Percentiles rank a stretch among this genome's conserved stretches.
Evolutionary conservation across 495 filamentous ascomycete genomes (phyloP).

Genomic region (Penicilliopsis zonata): DNA sequence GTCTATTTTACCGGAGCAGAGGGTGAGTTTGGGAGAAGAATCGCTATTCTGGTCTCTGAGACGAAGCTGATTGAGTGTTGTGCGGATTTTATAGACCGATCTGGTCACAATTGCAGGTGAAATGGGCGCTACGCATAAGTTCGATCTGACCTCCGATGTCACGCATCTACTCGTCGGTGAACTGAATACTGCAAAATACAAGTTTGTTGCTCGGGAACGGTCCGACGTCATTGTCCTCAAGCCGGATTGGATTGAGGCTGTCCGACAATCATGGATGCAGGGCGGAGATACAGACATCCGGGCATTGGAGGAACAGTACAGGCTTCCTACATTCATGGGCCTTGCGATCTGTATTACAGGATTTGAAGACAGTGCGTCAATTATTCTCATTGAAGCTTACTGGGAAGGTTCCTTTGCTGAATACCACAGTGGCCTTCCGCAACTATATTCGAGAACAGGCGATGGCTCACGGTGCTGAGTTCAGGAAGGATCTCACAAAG

Average conservation of each 20-base stretch:
- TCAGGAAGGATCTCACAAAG: conserved; percentile 76
- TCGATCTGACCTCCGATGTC: conserved; percentile 90
- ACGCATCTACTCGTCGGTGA: conserved; percentile 90
- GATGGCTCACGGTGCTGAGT: conserved; percentile 59
- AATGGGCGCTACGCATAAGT: conserved; percentile 77
- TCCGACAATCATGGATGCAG: conserved; percentile 69
- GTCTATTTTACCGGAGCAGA: conserved; percentile 65
- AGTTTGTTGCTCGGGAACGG: conserved; percentile 82
- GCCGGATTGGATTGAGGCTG: conserved; percentile 72
- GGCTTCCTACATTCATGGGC: conserved; percentile 45
- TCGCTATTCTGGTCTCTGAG: background rate
- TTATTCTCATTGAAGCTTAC: background rate
- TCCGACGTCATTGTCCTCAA: conserved; percentile 72
- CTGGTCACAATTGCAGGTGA: conserved; percentile 56
- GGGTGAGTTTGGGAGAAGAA: conserved; percentile 42
- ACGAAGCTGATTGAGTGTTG: conserved; percentile 5
- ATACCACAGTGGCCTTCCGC: conserved; percentile 46
- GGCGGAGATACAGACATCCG: conserved; percentile 68
- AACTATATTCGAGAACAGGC: conserved; percentile 54
- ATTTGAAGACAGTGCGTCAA: conserved; percentile 64
- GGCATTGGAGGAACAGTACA: conserved; percentile 49
- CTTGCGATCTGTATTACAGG: conserved; percentile 82
- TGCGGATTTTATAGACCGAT: conserved; percentile 41
- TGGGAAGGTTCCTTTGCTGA: conserved; percentile 5
- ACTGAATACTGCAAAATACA: conserved; percentile 82